Percentiles rank a stretch among this genome's conserved stretches.
These are phyloP conservation scores for Hypomyces rosellus DNA, from an alignment of 2,329 filamentous ascomycete species.

Conservation along the genomic window DNA sequence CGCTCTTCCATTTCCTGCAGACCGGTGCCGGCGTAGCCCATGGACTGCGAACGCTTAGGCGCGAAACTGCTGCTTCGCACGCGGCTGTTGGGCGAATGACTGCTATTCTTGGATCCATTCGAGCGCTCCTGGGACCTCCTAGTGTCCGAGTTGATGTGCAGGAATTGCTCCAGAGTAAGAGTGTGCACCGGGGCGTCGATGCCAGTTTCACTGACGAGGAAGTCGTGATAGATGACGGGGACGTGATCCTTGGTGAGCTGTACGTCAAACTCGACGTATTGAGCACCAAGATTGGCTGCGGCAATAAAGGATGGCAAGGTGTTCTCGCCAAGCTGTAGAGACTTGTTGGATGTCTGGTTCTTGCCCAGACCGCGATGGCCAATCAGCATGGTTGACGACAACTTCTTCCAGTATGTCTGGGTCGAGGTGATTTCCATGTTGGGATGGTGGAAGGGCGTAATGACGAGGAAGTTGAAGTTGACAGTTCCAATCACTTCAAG, in stretches of 20 bases:
- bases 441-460: conserved; percentile 89
- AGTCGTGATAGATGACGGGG: conserved; percentile 97
- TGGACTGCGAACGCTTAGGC: conserved; percentile 47
- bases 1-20: conserved; percentile 57
- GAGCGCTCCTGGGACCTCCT: conserved; percentile 8
- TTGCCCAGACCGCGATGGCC: conserved; percentile 76
- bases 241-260: conserved; percentile 98
- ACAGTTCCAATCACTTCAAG: conserved; percentile 90
- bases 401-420: conserved; percentile 94
- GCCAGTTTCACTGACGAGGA: conserved; percentile 93
- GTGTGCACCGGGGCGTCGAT: conserved; percentile 96
- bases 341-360: conserved; percentile 76
- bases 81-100: conserved; percentile 11
- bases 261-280: conserved; percentile 75
- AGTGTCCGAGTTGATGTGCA: conserved; percentile 69
- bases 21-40: conserved; percentile 42
- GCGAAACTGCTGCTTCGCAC: conserved; percentile 34
- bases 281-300: conserved; percentile 82
- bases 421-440: conserved; percentile 88
- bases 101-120: conserved; percentile 12
- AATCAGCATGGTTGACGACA: conserved; percentile 79
- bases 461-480: conserved; percentile 94
- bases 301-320: conserved; percentile 94
- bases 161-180: conserved; percentile 88
- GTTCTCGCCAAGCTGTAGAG: conserved; percentile 91